Base-by-base conservation (phyloP, 1,139 yeast genomes). In the Sugiyamaella castrensis region DNA sequence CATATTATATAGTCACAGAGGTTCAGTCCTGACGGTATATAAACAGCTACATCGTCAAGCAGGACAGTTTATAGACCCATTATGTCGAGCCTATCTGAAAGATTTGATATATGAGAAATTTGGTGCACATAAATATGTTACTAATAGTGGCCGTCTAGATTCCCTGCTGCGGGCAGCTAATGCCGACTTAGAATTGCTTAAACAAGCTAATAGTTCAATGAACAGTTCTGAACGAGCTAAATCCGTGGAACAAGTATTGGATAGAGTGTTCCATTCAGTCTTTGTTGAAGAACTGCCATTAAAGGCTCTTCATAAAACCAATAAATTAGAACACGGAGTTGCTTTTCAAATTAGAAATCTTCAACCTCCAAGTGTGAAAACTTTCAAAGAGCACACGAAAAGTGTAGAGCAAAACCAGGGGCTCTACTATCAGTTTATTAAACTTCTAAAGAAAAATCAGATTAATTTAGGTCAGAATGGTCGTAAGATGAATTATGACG, bases 221-320 rank as follows among this genome's bases (percentile, higher is more conserved):
- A 15, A 35, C 11, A 36, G 44, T 11, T 16, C 19, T 8, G 48
- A 44, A 8, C 47, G 49, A 27, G 15, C 51, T 6, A 48, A 50
- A 32, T 47, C 59, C 3, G 36, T 42, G 1, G 46, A 41, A 19
- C 30, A 31, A 26, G 45, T 59, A 4, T 13, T 61, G 44, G 47
- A 53, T 35, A 28, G 48, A 15, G 57, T 50, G 15, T 53, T 58
- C 32, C 31, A 44, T 9, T 30, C 48, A 2, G 43, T 50, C 27
- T 38, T 48, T 27, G 46, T 53, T 31, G 36, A 41, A 6, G 63
- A 61, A 33, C 48, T 54, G 12, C 63, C 64, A 1, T 37, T 56
- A 38, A 48, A 39, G 12, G 41, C 47, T 29, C 39, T 56, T 8
- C 51, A 48, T 28, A 52, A 51, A 29, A 7, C 8, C 10, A 40